These are phyloP conservation scores for Byssothecium circinans DNA, from an alignment of 2,329 filamentous ascomycete species.

Conservation along the genomic window DNA sequence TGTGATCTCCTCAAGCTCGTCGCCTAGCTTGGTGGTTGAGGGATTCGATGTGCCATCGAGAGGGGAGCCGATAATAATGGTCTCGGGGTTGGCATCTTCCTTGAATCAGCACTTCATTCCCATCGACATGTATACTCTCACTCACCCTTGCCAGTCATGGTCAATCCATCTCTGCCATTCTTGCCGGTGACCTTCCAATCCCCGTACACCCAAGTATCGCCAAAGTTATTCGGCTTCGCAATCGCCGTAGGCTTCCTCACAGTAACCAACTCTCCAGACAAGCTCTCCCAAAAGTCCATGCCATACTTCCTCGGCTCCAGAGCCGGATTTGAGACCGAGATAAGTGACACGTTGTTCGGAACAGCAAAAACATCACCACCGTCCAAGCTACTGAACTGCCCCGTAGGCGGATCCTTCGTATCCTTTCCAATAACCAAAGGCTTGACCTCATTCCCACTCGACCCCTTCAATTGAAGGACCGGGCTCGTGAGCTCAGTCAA, in stretches of 20 bases:
- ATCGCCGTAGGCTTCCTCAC: slow-evolving; percentile 60
- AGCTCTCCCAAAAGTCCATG: slow-evolving; percentile 73
- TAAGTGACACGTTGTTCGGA: slow-evolving; percentile 62
- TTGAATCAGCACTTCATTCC: neutral
- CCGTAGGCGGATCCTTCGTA: slow-evolving; percentile 60
- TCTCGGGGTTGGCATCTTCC: slow-evolving; percentile 68
- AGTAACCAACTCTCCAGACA: slow-evolving; percentile 68
- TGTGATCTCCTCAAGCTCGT: slow-evolving; percentile 65
- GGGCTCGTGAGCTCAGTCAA: slow-evolving; percentile 65
- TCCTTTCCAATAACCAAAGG: slow-evolving; percentile 64
- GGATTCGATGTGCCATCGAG: slow-evolving; percentile 67
- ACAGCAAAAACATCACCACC: slow-evolving; percentile 65
- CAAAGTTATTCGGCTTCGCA: slow-evolving; percentile 63
- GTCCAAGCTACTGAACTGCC: slow-evolving; percentile 64
- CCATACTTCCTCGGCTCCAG: slow-evolving; percentile 65
- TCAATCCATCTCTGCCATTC: slow-evolving; percentile 66
- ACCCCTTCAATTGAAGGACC: slow-evolving; percentile 56
- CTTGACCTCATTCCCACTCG: slow-evolving; percentile 56
- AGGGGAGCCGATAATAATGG: slow-evolving; percentile 65
- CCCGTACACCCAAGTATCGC: slow-evolving; percentile 70
- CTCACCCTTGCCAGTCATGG: slow-evolving; percentile 59
- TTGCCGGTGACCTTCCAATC: slow-evolving; percentile 64
- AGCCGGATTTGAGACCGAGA: slow-evolving; percentile 63
- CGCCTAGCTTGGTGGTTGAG: slow-evolving; percentile 63
- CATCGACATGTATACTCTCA: neutral